phyloP scores from a whole-genome alignment of 1,139 yeast species.

The Yamadazyma kanchanaburiensis region DNA sequence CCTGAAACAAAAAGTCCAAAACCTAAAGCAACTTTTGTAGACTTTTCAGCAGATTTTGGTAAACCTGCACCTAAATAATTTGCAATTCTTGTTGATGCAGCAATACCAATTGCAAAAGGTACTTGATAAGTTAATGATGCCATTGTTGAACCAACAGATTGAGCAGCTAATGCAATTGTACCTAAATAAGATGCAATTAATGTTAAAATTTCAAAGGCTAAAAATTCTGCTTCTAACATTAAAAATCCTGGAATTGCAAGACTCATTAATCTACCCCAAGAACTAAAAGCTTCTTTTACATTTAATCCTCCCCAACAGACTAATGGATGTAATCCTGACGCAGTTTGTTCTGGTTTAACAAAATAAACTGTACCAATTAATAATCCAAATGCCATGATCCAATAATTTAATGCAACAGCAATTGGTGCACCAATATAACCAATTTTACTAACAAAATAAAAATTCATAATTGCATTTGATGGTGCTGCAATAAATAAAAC shows the following conservation, averaged over 20 bases:
- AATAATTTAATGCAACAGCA: constrained; percentile 55
- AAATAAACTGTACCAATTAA: constrained; percentile 35
- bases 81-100: constrained; percentile 58
- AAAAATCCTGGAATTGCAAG: constrained; percentile 56
- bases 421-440: constrained; percentile 57
- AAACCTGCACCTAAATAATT: constrained; percentile 57
- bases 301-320: constrained; percentile 39
- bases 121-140: constrained; percentile 51
- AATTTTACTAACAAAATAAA: constrained; percentile 29
- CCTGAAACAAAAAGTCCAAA: constrained; percentile 43
- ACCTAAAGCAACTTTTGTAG: constrained; percentile 44
- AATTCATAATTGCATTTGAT: constrained; percentile 48
- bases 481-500: constrained; percentile 53
- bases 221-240: constrained; percentile 59
- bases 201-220: constrained; percentile 57
- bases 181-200: constrained; percentile 55
- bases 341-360: constrained; percentile 38
- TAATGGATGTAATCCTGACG: constrained; percentile 39
- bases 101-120: constrained; percentile 61
- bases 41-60: constrained; percentile 40
- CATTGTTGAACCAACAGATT: constrained; percentile 55
- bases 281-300: constrained; percentile 30
- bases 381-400: constrained; percentile 53
- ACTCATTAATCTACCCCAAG: constrained; percentile 46
- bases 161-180: constrained; percentile 54